Percentiles rank a stretch among this genome's conserved stretches.
These are phyloP conservation scores for Thermomyces lanuginosus DNA, from an alignment of 2,329 filamentous ascomycete species.

Conservation along the genomic window DNA sequence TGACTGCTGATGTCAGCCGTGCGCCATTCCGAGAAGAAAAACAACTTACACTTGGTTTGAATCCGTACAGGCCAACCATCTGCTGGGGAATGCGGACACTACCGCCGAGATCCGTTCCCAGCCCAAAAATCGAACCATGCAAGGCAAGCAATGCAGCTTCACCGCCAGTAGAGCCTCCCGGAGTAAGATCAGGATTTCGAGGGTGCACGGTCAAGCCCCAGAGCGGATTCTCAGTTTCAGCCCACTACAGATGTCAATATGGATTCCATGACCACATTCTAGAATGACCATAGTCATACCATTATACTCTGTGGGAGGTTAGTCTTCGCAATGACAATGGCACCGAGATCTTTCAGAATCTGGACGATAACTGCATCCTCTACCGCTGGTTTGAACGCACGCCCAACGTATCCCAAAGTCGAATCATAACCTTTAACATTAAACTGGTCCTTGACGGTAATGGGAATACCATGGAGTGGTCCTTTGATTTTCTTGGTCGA, in stretches of 20 bases:
- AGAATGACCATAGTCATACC: slow-evolving; percentile 30
- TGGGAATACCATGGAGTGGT: slow-evolving; percentile 35
- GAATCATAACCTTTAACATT: slow-evolving; percentile 39
- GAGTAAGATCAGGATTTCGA: slow-evolving; percentile 15
- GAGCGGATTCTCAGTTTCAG: slow-evolving; percentile 20
- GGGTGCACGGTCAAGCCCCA: slow-evolving; percentile 28
- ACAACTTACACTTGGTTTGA: slow-evolving; percentile 31
- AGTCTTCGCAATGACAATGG: slow-evolving; percentile 36
- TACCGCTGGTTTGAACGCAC: slow-evolving; percentile 32
- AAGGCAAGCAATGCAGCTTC: slow-evolving; percentile 48
- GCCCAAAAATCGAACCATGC: slow-evolving; percentile 42
- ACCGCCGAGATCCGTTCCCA: slow-evolving; percentile 47
- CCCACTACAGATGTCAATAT: slow-evolving; percentile 1
- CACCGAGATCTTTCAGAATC: slow-evolving; percentile 25
- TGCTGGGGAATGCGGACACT: slow-evolving; percentile 34
- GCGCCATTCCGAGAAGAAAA: background rate
- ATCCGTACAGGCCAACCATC: slow-evolving; percentile 34
- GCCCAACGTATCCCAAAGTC: slow-evolving; percentile 30
- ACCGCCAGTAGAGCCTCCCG: slow-evolving; percentile 22
- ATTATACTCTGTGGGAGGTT: slow-evolving; percentile 40
- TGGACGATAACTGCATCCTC: slow-evolving; percentile 2
- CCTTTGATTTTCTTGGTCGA: slow-evolving; percentile 25
- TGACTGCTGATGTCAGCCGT: slow-evolving; percentile 16
- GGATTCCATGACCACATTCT: background rate
- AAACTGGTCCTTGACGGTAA: slow-evolving; percentile 43